Evolutionary conservation across 1,284 basidiomycete species (phyloP).

Genomic region (Salmacisia buchloeana): DNA sequence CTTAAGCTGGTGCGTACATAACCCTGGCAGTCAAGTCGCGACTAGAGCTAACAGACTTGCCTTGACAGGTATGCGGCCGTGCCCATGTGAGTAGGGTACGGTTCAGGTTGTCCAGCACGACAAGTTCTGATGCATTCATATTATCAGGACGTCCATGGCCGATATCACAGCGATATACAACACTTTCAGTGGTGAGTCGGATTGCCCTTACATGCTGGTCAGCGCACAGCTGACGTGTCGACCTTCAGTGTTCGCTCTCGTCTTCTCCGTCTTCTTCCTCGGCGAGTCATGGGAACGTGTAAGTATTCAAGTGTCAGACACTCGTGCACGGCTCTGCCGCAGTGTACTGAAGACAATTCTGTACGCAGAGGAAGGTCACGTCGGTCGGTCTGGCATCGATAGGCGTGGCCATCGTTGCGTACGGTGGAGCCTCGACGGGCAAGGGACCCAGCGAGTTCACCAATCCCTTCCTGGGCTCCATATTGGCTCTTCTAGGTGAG

Average conservation of each 20-base stretch:
- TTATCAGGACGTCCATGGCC: constrained; percentile 39
- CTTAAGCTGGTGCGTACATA: constrained; percentile 33
- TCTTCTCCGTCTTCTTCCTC: constrained; percentile 47
- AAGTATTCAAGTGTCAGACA: no score
- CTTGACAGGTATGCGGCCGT: constrained; percentile 35
- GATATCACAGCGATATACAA: constrained; percentile 50
- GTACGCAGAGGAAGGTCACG: constrained; percentile 29
- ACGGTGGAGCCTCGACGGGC: constrained; percentile 38
- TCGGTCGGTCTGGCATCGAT: constrained; percentile 40
- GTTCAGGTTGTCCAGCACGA: not conserved
- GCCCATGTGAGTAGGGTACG: constrained; percentile 26
- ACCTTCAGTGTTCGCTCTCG: constrained; percentile 44
- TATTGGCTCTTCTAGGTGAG: constrained; percentile 30
- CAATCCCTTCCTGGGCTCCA: constrained; percentile 1
- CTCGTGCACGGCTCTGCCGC: no score
- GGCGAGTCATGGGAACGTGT: constrained; percentile 40
- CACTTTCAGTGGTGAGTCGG: constrained; percentile 26
- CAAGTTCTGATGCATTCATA: not conserved
- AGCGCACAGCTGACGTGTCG: no score
- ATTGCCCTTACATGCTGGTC: no score
- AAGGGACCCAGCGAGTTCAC: constrained; percentile 20
- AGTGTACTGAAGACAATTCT: no score
- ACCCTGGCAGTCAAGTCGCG: not conserved
- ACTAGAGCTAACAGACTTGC: not conserved
- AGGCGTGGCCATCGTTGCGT: constrained; percentile 44